phyloP scores from a whole-genome alignment of 2,329 filamentous ascomycete species.

The Cercospora sesami region DNA sequence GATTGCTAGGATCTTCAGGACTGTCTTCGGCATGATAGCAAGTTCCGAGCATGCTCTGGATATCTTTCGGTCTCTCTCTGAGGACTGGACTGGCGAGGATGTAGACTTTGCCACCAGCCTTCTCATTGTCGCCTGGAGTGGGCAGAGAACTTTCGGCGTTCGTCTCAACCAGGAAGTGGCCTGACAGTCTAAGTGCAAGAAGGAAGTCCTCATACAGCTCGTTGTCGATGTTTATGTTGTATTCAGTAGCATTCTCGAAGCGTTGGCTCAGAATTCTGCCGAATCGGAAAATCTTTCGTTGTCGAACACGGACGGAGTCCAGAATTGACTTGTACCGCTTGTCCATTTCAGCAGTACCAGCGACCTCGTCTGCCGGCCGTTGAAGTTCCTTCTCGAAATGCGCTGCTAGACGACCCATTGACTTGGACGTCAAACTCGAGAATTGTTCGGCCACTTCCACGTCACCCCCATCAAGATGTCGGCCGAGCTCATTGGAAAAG shows the following conservation, averaged over 20 bases:
- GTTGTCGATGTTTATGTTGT: constrained; percentile 74
- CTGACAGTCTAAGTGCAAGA: constrained; percentile 74
- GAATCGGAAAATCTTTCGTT: constrained; percentile 95
- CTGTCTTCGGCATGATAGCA: constrained; percentile 68
- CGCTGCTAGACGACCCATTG: constrained; percentile 78
- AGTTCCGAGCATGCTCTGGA: constrained; percentile 80
- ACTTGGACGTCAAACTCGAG: constrained; percentile 88
- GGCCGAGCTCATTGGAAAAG: constrained; percentile 90
- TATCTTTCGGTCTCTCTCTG: constrained; percentile 72
- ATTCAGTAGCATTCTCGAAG: constrained; percentile 96
- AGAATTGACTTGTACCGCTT: constrained; percentile 94
- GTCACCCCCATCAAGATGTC: constrained; percentile 87
- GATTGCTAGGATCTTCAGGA: constrained; percentile 72
- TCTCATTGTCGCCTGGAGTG: constrained; percentile 23
- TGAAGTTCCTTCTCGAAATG: constrained; percentile 93
- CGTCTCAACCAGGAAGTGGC: constrained; percentile 83
- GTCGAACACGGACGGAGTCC: constrained; percentile 92
- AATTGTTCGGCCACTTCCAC: constrained; percentile 98
- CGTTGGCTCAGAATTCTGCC: constrained; percentile 85
- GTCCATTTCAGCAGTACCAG: constrained; percentile 74
- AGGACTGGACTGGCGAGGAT: constrained; percentile 82
- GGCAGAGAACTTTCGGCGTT: constrained; percentile 44
- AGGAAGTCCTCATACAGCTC: constrained; percentile 74
- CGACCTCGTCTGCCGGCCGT: constrained; percentile 77
- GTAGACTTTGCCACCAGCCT: constrained; percentile 57